phyloP scores from a whole-genome alignment of 345 rosid species.

The Hibiscus tridactylites region DNA sequence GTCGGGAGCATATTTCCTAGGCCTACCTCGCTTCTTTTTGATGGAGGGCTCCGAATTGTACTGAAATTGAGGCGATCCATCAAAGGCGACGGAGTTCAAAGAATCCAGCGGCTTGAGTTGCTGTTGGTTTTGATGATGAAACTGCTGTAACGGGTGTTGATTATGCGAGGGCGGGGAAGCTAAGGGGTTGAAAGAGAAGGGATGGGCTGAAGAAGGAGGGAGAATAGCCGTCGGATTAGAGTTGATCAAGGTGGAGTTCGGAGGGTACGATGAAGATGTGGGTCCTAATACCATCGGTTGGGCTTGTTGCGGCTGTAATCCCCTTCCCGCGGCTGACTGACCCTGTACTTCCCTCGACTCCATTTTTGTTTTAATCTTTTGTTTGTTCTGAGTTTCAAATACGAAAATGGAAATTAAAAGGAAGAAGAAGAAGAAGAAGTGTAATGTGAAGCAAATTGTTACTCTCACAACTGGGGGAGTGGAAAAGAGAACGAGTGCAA shows the following conservation, averaged over 20 bases:
- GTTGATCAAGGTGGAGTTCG: conserved; percentile 17
- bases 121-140: conserved; percentile 23
- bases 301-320: conserved; percentile 10
- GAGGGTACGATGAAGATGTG: conserved; percentile 25
- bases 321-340: conserved; percentile 21
- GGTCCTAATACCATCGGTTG: conserved; percentile 20
- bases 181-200: conserved; percentile 29
- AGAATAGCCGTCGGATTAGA: conserved; percentile 17
- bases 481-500: too few species aligned
- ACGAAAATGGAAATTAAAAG: background rate
- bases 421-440: background rate
- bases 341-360: conserved; percentile 45
- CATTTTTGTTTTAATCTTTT: conserved; percentile 14
- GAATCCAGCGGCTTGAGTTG: conserved; percentile 29
- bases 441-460: background rate
- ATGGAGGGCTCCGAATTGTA: conserved; percentile 39
- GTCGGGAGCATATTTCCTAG: conserved; percentile 78
- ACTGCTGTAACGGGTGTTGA: conserved; percentile 10
- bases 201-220: conserved; percentile 9
- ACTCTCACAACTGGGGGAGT: too few species aligned
- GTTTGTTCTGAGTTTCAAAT: background rate
- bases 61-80: conserved; percentile 54
- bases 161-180: conserved; percentile 25
- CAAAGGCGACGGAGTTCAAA: conserved; percentile 31
- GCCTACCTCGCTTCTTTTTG: conserved; percentile 89